Evolutionary conservation across 148 eudicot species (phyloP).

Genomic region (Chenopodium suecicum): DNA sequence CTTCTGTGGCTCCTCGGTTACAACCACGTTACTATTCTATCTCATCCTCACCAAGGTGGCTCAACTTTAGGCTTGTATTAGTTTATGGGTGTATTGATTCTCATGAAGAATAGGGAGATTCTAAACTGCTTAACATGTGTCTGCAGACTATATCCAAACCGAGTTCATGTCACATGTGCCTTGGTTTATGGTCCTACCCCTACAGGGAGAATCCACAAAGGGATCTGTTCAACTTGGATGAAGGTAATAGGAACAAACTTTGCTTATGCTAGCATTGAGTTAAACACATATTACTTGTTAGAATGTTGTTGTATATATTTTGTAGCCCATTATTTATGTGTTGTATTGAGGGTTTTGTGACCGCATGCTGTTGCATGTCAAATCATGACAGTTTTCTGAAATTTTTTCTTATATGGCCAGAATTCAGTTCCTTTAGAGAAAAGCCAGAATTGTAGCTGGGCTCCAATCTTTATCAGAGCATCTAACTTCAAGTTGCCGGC

Average conservation of each 20-base stretch:
- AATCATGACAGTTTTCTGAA: not conserved
- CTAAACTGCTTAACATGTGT: constrained; percentile 5
- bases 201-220: constrained; percentile 79
- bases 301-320: not conserved
- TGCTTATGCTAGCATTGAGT: not conserved
- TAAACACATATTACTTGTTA: not conserved
- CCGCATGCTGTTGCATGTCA: not conserved
- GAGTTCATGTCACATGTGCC: constrained; percentile 80
- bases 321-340: not conserved
- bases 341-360: not conserved
- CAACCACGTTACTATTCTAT: constrained; percentile 90
- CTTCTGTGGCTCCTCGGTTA: constrained; percentile 76
- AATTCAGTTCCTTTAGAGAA: constrained; percentile 62
- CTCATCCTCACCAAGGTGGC: constrained; percentile 81
- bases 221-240: constrained; percentile 95
- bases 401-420: constrained; percentile 34
- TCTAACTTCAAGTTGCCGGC: constrained; percentile 83
- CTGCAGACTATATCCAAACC: constrained; percentile 55
- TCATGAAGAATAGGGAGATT: constrained; percentile 8
- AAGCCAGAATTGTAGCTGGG: constrained; percentile 60
- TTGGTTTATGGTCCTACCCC: constrained; percentile 75
- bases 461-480: constrained; percentile 78
- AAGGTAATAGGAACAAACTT: constrained; percentile 44
- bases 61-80: not conserved
- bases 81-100: not conserved